A percentile compares a stretch with the other conserved stretches of the same genome.
Evolutionary conservation across 305 asterid genomes (phyloP).

Genomic region (Fraxinus baroniana): DNA sequence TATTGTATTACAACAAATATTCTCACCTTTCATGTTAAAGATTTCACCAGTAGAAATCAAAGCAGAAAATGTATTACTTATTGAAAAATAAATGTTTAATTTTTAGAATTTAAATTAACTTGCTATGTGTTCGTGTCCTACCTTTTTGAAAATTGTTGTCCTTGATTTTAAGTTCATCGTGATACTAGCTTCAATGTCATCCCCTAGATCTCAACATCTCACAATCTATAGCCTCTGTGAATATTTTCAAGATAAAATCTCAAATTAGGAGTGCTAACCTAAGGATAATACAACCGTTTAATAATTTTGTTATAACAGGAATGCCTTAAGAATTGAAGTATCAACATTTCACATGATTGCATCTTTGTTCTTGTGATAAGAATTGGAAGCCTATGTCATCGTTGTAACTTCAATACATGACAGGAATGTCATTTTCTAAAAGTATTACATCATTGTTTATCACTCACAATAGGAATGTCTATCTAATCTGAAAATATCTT

Average conservation of each 20-base stretch:
- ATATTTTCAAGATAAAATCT: background rate
- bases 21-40: background rate
- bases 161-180: background rate
- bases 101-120: background rate
- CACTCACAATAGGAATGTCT: background rate
- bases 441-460: background rate
- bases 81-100: no score
- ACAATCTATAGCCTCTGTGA: background rate
- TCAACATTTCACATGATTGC: background rate
- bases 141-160: background rate
- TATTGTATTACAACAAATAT: no score
- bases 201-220: background rate
- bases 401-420: background rate
- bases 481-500: no score
- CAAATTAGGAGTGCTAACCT: background rate
- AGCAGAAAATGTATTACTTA: background rate
- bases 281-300: no score
- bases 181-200: background rate
- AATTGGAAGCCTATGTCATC: background rate
- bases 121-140: background rate
- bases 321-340: background rate
- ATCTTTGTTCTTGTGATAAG: background rate
- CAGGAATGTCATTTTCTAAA: background rate
- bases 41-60: no score
- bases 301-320: background rate